Evolutionary conservation across 1,284 basidiomycete species (phyloP).

Genomic region (Sporisorium graminicola): DNA sequence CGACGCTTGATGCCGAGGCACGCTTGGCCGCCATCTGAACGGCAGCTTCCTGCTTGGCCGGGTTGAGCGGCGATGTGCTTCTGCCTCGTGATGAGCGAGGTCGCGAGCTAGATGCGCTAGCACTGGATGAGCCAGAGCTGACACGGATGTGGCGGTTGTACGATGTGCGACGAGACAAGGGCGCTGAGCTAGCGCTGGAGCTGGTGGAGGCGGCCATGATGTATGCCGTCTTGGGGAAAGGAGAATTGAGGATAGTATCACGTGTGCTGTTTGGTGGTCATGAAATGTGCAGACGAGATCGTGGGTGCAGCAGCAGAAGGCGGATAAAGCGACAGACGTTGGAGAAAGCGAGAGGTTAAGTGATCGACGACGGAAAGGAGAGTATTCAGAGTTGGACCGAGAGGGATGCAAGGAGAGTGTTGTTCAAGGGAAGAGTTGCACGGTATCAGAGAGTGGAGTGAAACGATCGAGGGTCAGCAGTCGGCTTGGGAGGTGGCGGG

Average conservation of each 20-base stretch:
- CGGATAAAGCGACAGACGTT: background rate
- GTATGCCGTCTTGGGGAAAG: constrained; percentile 1
- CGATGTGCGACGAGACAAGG: constrained; percentile 38
- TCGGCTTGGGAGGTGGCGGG: constrained; percentile 1
- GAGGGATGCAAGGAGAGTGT: background rate
- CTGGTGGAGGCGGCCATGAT: constrained; percentile 42
- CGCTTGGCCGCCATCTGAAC: constrained; percentile 48
- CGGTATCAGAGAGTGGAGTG: constrained; percentile 7
- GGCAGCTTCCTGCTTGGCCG: constrained; percentile 41
- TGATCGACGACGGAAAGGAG: constrained; percentile 13
- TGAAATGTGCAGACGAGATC: constrained; percentile 1
- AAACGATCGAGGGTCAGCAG: constrained; percentile 17
- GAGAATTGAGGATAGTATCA: background rate
- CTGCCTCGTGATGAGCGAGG: constrained; percentile 41
- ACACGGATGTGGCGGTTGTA: constrained; percentile 33
- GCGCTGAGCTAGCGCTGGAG: constrained; percentile 27
- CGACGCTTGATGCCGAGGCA: constrained; percentile 35
- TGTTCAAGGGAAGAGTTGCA: background rate
- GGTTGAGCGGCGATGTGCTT: constrained; percentile 44
- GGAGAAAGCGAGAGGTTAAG: constrained; percentile 1
- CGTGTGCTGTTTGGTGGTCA: constrained; percentile 25
- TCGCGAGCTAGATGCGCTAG: constrained; percentile 32
- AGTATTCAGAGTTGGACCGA: constrained; percentile 18
- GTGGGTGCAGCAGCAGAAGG: background rate
- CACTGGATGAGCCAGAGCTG: constrained; percentile 38